A percentile compares a stretch with the other conserved stretches of the same genome.
These are phyloP conservation scores for Kickxella alabastrina DNA, from an alignment of 192 early-diverging fungal species.

Conservation along the genomic window DNA sequence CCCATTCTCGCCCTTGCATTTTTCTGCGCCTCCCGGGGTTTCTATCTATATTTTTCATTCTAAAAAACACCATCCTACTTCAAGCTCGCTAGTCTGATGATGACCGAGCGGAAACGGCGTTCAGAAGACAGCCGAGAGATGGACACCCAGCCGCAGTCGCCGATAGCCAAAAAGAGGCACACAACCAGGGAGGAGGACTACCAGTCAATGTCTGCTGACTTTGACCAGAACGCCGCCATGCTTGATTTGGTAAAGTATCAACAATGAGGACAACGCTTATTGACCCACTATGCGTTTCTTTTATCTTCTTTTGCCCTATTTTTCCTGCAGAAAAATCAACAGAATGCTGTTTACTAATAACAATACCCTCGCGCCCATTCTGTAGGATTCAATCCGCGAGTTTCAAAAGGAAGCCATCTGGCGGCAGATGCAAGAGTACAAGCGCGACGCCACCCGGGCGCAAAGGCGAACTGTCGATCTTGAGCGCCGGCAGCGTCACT, in stretches of 20 bases:
- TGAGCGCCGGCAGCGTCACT: conserved; percentile 48
- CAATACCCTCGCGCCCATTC: too few relatives aligned
- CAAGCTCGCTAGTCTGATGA: conserved; percentile 27
- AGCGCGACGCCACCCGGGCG: conserved; percentile 52
- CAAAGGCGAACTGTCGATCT: conserved; percentile 40
- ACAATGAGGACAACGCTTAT: too few relatives aligned
- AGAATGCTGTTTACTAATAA: too few relatives aligned
- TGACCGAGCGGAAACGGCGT: conserved; percentile 51
- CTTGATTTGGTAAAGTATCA: conserved; percentile 46
- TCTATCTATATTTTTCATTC: too few relatives aligned
- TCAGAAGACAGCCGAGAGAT: conserved; percentile 47
- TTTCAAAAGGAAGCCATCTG: conserved; percentile 69
- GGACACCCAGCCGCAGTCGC: conserved; percentile 31
- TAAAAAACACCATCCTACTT: too few relatives aligned
- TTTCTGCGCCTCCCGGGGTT: not conserved
- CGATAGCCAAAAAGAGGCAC: conserved; percentile 47
- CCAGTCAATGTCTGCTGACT: conserved; percentile 31
- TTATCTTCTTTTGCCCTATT: too few relatives aligned
- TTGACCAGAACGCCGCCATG: conserved; percentile 43
- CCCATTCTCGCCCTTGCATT: not conserved
- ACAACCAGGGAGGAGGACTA: conserved; percentile 42
- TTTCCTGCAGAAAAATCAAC: too few relatives aligned
- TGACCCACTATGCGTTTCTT: too few relatives aligned
- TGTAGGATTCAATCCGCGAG: conserved; percentile 47
- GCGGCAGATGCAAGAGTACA: conserved; percentile 65